phyloP scores from a whole-genome alignment of 495 filamentous ascomycete genomes.

The Neurospora discreta region DNA sequence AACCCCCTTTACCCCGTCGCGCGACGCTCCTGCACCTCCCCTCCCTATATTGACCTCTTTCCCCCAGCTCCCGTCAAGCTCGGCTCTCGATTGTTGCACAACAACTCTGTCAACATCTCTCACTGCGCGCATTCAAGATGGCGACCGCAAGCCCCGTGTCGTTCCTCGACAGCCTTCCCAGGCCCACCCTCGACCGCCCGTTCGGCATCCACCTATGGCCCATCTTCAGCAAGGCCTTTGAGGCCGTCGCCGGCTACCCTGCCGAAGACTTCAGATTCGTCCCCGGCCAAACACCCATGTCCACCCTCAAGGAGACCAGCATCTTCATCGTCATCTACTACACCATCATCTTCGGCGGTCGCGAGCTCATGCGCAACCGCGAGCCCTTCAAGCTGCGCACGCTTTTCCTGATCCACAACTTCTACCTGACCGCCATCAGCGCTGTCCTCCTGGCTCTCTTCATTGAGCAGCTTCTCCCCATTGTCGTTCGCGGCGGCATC shows the following conservation, averaged over 20 bases:
- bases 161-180: slow-evolving; percentile 51
- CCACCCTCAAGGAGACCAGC: slow-evolving; percentile 53
- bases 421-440: slow-evolving; percentile 64
- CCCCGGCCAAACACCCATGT: slow-evolving; percentile 57
- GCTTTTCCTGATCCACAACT: slow-evolving; percentile 72
- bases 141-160: slow-evolving; percentile 36
- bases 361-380: slow-evolving; percentile 60
- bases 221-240: slow-evolving; percentile 78
- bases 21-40: neutral
- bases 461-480: slow-evolving; percentile 62
- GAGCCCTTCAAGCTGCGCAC: slow-evolving; percentile 55
- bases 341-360: slow-evolving; percentile 62
- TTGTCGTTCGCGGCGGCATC: slow-evolving; percentile 52
- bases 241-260: slow-evolving; percentile 56
- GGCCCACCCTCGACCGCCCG: slow-evolving; percentile 78
- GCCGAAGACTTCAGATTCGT: slow-evolving; percentile 61
- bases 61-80: neutral
- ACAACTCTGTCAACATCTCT: neutral
- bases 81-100: neutral
- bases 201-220: slow-evolving; percentile 93
- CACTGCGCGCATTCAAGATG: slow-evolving; percentile 20
- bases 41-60: neutral
- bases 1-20: neutral
- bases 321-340: slow-evolving; percentile 61
- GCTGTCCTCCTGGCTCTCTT: slow-evolving; percentile 56